Base-by-base conservation (phyloP, 306 rosid species). In the Mimosa pudica region DNA sequence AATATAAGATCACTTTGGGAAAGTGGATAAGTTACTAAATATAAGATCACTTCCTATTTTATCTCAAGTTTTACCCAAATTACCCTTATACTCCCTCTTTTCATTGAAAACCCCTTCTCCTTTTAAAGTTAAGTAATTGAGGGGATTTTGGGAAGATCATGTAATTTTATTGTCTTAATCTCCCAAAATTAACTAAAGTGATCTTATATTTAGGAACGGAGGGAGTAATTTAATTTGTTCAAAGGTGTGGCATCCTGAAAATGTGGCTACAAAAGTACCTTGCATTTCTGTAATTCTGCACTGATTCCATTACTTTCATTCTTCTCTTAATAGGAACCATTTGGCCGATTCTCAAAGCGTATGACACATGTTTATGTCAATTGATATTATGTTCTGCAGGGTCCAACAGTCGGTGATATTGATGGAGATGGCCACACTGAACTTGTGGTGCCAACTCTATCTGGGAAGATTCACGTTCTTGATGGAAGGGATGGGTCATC, bases 361-460 rank as follows among this genome's bases (percentile, higher is more conserved):
- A 38, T 62, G 74, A 55, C 46, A 10, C 70, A 46, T 70, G 66
- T 54, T 51, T 46, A 45, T 42, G 60, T 71, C 82, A 30, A 14
- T 10, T 84, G 57, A 62, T 79, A 52, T 78, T 47, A 67, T 85
- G 80, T 82, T 83, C 54, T 64, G 47, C 86, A 96, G 99, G 96
- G 91, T 82, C 96, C 99, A 46, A 85, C 98, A 70, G 54, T 96
- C 48, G 99, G 99, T 54, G 99, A 96, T 77, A 81, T 93, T 77
- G 98, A 96, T 63, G 99, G 99, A 63, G 99, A 96, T 83, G 99
- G 99, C 82, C 91, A 82, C 82, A 90, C 99, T 76, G 99, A 96
- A 79, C 87, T 96, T 55, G 96, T 96, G 85, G 88, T 96, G 80
- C 97, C 99, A 72, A 96, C 99, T 6, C 51, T 89, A 30, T 96